Evolutionary conservation across 2,329 filamentous ascomycete species (phyloP).

Genomic region (Cryphonectria parasitica): DNA sequence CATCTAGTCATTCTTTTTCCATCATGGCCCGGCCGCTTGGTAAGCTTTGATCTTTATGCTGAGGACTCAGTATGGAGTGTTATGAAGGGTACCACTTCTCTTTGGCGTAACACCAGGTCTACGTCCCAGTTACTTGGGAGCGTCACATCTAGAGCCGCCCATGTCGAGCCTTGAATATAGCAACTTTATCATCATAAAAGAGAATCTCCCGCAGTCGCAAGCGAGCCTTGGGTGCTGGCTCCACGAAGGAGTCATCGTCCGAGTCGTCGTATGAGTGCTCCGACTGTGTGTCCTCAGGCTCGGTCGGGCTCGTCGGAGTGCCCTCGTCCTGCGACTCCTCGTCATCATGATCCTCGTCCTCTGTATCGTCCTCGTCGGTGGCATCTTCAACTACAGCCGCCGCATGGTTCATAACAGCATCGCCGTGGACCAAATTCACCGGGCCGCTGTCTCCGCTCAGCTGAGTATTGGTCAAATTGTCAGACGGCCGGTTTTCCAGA

Average conservation of each 20-base stretch:
- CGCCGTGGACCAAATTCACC: constrained; percentile 25
- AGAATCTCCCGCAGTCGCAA: constrained; percentile 76
- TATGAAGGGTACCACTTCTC: not conserved
- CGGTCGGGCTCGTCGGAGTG: constrained; percentile 30
- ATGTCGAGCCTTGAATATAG: constrained; percentile 78
- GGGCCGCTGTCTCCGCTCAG: constrained; percentile 21
- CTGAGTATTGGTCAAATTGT: constrained; percentile 38
- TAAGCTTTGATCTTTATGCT: not conserved
- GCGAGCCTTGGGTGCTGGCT: constrained; percentile 46
- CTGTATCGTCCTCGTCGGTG: constrained; percentile 38
- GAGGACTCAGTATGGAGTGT: not conserved
- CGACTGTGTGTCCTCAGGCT: constrained; percentile 40
- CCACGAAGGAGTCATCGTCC: constrained; percentile 54
- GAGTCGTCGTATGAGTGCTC: constrained; percentile 40
- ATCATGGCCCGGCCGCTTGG: not conserved
- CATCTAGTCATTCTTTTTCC: constrained; percentile 7
- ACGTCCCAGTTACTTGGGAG: not conserved
- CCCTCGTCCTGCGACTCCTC: constrained; percentile 45
- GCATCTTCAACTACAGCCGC: constrained; percentile 31
- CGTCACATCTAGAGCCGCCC: constrained; percentile 46
- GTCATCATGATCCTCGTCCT: constrained; percentile 50
- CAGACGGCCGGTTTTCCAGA: constrained; percentile 62
- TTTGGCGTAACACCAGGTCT: not conserved
- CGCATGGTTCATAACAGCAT: constrained; percentile 29
- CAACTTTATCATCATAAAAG: constrained; percentile 83